phyloP scores from a whole-genome alignment of 345 rosid genomes.

The Gossypium arboreum region DNA sequence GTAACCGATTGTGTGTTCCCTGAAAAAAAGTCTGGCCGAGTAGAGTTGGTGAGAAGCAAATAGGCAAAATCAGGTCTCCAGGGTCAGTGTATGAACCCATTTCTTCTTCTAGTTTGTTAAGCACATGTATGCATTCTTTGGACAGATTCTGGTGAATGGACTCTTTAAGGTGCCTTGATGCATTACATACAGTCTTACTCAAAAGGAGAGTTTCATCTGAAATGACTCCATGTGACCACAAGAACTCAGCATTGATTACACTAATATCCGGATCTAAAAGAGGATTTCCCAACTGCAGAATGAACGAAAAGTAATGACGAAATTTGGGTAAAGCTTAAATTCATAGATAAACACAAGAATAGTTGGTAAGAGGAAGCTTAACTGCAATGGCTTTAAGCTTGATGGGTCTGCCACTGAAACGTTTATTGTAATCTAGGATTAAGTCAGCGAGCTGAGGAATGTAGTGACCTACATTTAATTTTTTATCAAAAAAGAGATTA shows the following conservation, averaged over 20 bases:
- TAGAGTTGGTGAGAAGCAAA: background rate
- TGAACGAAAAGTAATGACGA: background rate
- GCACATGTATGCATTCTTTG: background rate
- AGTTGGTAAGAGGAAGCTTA: background rate
- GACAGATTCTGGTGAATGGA: background rate
- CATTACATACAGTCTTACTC: background rate
- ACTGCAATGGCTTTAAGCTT: conserved; percentile 13
- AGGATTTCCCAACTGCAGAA: conserved; percentile 11
- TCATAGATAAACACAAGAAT: background rate
- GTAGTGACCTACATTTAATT: background rate
- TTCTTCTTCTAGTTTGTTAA: background rate
- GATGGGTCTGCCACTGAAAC: conserved; percentile 2
- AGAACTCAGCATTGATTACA: conserved; percentile 1
- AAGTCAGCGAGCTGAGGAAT: conserved; percentile 5
- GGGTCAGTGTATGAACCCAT: background rate
- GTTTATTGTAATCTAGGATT: background rate
- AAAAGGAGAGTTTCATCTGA: background rate
- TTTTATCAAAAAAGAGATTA: background rate
- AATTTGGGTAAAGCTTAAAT: background rate
- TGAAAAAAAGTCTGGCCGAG: background rate
- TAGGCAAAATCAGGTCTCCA: background rate
- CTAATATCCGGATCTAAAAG: conserved; percentile 4
- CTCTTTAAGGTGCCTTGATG: conserved; percentile 1
- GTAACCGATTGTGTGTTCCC: background rate
- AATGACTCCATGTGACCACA: conserved; percentile 8